Conservation (phyloP, 169 alveolate genomes). For the Plasmodium fragile region DNA sequence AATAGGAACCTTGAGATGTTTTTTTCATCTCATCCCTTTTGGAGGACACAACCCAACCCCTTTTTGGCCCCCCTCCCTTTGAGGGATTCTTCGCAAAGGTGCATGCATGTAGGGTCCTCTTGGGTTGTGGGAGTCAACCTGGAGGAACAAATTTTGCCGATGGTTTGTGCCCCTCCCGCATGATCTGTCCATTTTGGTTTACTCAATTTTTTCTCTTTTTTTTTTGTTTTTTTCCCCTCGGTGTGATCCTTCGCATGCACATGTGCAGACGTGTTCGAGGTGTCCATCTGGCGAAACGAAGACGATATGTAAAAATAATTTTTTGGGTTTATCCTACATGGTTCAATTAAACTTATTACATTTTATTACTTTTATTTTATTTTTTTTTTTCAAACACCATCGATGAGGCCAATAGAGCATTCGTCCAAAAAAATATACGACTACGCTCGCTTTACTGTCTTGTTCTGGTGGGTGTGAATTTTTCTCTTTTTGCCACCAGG, state of each 20-base stretch:
- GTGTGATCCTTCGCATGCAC: slow-evolving; percentile 8
- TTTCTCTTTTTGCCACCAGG: not conserved
- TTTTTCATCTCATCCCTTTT: not conserved
- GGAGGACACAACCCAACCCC: not conserved
- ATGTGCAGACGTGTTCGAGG: not conserved
- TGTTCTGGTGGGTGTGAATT: not conserved
- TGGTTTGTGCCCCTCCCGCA: not conserved
- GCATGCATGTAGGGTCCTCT: not conserved
- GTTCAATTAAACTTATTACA: not conserved
- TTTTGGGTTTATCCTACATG: not conserved
- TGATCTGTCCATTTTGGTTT: not conserved
- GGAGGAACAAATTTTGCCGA: not conserved
- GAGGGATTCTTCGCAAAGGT: not conserved
- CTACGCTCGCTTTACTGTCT: not conserved
- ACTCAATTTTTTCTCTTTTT: not conserved
- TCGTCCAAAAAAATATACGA: not conserved
- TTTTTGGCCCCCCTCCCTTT: not conserved
- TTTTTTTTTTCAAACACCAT: not conserved
- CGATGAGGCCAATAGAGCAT: not conserved
- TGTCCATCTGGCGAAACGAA: not conserved
- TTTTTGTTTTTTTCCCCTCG: not conserved
- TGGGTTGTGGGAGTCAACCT: not conserved
- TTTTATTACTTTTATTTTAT: not conserved
- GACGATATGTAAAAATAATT: not conserved
- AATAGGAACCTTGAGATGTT: not conserved